Conservation (phyloP, 2,329 filamentous ascomycete species). For the Phyllosticta citribraziliensis region DNA sequence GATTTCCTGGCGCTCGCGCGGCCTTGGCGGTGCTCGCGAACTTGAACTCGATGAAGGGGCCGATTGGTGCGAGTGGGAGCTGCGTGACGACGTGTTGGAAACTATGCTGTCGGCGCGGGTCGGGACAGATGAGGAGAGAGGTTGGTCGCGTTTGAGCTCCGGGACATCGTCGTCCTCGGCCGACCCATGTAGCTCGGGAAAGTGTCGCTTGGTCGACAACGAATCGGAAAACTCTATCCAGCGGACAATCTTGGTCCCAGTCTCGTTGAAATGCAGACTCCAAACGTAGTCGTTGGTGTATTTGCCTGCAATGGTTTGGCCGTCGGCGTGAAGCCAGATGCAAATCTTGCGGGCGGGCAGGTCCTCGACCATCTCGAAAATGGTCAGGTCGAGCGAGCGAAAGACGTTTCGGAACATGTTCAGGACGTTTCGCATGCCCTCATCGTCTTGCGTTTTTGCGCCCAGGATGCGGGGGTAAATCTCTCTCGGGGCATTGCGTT, state of each 20-base stretch:
- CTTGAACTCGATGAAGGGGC: neutral
- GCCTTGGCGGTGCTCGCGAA: neutral
- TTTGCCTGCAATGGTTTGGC: conserved; percentile 13
- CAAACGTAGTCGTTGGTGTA: conserved; percentile 14
- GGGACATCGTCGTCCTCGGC: neutral
- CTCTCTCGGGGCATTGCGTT: conserved; percentile 3
- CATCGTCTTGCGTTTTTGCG: neutral
- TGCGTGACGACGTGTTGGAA: neutral
- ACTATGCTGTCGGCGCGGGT: conserved; percentile 9
- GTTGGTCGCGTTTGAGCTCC: neutral
- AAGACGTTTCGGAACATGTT: conserved; percentile 8
- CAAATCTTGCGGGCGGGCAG: conserved; percentile 2
- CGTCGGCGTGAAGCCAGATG: conserved; percentile 3
- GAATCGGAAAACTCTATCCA: conserved; percentile 10
- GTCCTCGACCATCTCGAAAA: conserved; percentile 9
- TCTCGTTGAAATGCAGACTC: conserved; percentile 8
- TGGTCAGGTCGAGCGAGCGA: neutral
- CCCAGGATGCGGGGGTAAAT: conserved; percentile 8
- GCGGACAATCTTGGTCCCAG: conserved; percentile 1
- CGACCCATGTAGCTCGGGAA: conserved; percentile 17
- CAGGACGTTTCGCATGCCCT: neutral
- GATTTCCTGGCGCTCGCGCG: conserved; percentile 4
- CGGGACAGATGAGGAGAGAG: neutral
- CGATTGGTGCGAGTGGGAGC: neutral
- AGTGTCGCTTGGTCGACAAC: neutral